A percentile compares a stretch with the other conserved stretches of the same genome.
phyloP scores from a whole-genome alignment of 305 asterid species.

The Caryopteris hybrid region DNA sequence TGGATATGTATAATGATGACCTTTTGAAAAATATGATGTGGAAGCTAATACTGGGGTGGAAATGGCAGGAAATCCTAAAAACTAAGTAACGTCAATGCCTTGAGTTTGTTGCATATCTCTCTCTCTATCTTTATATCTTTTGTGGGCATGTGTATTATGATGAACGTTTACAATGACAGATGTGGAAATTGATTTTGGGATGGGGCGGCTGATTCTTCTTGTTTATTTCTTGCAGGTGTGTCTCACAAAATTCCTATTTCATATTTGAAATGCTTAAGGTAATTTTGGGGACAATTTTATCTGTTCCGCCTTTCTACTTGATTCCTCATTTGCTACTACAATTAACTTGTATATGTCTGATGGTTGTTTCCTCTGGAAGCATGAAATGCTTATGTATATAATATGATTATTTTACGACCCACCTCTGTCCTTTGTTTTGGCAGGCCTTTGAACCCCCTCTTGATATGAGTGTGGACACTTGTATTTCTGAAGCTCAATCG shows the following conservation, averaged over 20 bases:
- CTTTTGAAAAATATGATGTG: not conserved
- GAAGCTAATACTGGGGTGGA: not conserved
- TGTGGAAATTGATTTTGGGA: not conserved
- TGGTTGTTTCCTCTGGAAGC: constrained; percentile 6
- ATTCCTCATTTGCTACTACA: constrained; percentile 3
- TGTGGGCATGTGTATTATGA: not conserved
- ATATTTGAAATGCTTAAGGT: constrained; percentile 99
- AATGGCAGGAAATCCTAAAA: not conserved
- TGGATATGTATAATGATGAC: not conserved
- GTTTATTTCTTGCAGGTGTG: constrained; percentile 63
- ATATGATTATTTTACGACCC: constrained; percentile 17
- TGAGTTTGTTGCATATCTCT: not conserved
- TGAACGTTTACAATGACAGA: not conserved
- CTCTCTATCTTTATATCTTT: not conserved
- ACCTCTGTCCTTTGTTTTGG: constrained; percentile 20
- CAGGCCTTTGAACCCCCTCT: constrained; percentile 97
- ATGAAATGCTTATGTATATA: not conserved
- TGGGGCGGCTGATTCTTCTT: constrained; percentile 21
- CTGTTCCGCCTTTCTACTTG: not conserved
- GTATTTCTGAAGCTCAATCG: constrained; percentile 38
- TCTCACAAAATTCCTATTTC: constrained; percentile 80
- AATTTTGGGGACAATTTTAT: constrained; percentile 19
- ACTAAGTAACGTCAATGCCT: not conserved
- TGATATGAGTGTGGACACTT: constrained; percentile 64
- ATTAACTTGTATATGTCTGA: not conserved